Conservation (phyloP, 805 yeast genomes). For the Starmerella floricola region DNA sequence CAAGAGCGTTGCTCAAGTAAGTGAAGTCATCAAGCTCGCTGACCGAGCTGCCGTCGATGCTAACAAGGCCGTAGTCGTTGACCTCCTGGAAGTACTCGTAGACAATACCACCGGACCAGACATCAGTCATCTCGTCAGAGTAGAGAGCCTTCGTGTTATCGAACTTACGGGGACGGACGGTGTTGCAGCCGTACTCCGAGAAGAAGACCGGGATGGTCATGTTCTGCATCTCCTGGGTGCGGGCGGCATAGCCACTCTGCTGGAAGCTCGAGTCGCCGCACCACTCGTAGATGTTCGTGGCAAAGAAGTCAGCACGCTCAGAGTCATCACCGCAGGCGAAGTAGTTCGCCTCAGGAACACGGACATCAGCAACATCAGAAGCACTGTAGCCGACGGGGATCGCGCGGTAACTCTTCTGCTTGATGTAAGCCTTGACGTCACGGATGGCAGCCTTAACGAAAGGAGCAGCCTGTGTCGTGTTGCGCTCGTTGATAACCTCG, state of each 20-base stretch:
- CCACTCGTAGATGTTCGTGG: constrained; percentile 83
- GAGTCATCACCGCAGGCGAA: constrained; percentile 62
- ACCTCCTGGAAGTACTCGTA: constrained; percentile 83
- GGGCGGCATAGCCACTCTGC: constrained; percentile 53
- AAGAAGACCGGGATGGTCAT: constrained; percentile 71
- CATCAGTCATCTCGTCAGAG: constrained; percentile 63
- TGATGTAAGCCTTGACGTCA: constrained; percentile 70
- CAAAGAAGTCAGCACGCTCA: constrained; percentile 60
- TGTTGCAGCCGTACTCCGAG: constrained; percentile 83
- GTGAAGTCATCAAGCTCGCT: constrained; percentile 50
- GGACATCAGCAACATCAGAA: constrained; percentile 73
- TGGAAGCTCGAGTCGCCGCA: constrained; percentile 55
- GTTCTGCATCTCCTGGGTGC: constrained; percentile 62
- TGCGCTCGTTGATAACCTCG: constrained; percentile 75
- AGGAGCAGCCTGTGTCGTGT: constrained; percentile 83
- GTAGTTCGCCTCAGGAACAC: constrained; percentile 69
- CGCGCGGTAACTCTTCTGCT: constrained; percentile 48
- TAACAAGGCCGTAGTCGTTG: constrained; percentile 70
- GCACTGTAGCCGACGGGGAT: constrained; percentile 94
- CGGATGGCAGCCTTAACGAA: constrained; percentile 93
- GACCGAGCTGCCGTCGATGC: constrained; percentile 40
- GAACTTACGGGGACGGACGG: constrained; percentile 59
- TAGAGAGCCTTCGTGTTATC: constrained; percentile 60
- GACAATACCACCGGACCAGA: constrained; percentile 90
- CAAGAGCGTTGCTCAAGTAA: constrained; percentile 44